A percentile compares a stretch with the other conserved stretches of the same genome.
Evolutionary conservation across 2,329 filamentous ascomycete species (phyloP).

Genomic region (Xylariaceae sp.): DNA sequence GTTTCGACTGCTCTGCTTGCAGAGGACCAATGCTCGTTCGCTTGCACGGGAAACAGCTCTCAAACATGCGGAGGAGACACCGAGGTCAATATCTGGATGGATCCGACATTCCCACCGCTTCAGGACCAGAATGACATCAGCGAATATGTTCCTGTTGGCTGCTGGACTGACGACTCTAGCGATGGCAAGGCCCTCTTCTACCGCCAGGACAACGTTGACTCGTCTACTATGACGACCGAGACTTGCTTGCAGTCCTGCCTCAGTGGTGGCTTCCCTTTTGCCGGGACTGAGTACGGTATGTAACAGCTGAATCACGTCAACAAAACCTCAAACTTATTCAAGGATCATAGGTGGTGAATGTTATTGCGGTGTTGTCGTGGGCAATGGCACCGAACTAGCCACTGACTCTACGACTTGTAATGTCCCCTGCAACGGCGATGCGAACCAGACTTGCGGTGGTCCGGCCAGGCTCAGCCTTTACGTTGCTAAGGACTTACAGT

Average conservation of each 20-base stretch:
- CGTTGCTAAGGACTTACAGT: slow-evolving; percentile 56
- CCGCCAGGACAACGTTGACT: slow-evolving; percentile 47
- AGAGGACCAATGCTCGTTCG: slow-evolving; percentile 62
- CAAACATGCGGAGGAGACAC: slow-evolving; percentile 45
- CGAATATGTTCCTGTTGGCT: slow-evolving; percentile 67
- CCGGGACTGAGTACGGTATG: slow-evolving; percentile 54
- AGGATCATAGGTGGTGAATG: slow-evolving; percentile 47
- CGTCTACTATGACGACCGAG: slow-evolving; percentile 49
- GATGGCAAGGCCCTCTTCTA: slow-evolving; percentile 55
- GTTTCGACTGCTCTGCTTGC: slow-evolving; percentile 59
- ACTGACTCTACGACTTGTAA: slow-evolving; percentile 50
- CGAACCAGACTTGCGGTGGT: slow-evolving; percentile 52
- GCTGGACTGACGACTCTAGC: slow-evolving; percentile 57
- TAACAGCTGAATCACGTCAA: neutral
- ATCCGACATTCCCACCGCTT: slow-evolving; percentile 53
- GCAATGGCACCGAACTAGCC: slow-evolving; percentile 51
- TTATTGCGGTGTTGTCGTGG: slow-evolving; percentile 61
- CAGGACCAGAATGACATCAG: slow-evolving; percentile 51
- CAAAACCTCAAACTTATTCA: slow-evolving; percentile 3
- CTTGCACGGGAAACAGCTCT: slow-evolving; percentile 55
- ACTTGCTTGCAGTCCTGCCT: slow-evolving; percentile 53
- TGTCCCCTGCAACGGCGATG: slow-evolving; percentile 59
- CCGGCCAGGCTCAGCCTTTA: slow-evolving; percentile 51
- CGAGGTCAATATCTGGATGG: slow-evolving; percentile 38
- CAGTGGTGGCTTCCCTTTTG: slow-evolving; percentile 53